Evolutionary conservation across 2,329 filamentous ascomycete genomes (phyloP).

Genomic region (Cladosporium sp.): DNA sequence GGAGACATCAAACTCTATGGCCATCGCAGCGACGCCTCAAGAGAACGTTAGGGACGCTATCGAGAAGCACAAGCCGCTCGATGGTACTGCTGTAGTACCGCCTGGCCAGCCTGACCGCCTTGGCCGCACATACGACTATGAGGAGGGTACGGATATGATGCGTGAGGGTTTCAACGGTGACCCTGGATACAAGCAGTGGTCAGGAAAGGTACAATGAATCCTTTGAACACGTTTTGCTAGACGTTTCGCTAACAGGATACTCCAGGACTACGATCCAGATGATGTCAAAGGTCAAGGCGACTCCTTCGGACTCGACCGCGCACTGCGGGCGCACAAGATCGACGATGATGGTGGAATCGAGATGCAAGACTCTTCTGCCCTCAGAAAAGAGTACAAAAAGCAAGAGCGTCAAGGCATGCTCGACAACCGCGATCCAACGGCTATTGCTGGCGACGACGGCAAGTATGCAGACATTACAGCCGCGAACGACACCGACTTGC

Average conservation of each 20-base stretch:
- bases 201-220: conserved; percentile 58
- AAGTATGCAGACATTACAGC: conserved; percentile 30
- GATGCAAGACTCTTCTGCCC: conserved; percentile 37
- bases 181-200: conserved; percentile 74
- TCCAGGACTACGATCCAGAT: conserved; percentile 61
- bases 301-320: conserved; percentile 67
- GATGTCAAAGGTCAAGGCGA: conserved; percentile 83
- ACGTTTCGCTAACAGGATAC: not conserved
- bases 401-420: conserved; percentile 27
- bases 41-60: conserved; percentile 75
- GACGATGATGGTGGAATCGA: conserved; percentile 38
- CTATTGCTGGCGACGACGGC: conserved; percentile 30
- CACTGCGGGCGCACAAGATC: conserved; percentile 57
- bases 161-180: conserved; percentile 63
- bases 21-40: conserved; percentile 72
- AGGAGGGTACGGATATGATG: conserved; percentile 85
- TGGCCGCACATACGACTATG: conserved; percentile 70
- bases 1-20: conserved; percentile 66
- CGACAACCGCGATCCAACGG: conserved; percentile 29
- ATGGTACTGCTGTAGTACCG: conserved; percentile 74
- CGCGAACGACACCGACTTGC: conserved; percentile 25
- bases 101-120: conserved; percentile 64
- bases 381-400: conserved; percentile 34
- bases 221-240: conserved; percentile 17
- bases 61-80: conserved; percentile 68